Evolutionary conservation across 257 asterid species (phyloP), one percentile per base, ranked within the genome.

Genomic region (Penstemon newberryi): DNA sequence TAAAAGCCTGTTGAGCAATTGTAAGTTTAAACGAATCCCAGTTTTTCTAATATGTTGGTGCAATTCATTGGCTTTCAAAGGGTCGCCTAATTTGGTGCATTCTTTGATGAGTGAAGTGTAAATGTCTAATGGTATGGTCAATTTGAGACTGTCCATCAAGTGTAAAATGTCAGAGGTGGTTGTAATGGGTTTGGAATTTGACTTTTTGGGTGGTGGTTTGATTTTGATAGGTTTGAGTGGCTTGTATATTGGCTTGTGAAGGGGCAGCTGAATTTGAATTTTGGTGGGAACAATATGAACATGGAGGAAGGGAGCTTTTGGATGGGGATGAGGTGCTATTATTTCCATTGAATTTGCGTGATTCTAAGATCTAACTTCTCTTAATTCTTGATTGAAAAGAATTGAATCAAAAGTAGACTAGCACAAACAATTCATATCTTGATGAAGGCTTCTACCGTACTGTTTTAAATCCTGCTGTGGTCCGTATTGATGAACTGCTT

Each of bases 51-150:
- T 71, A 67, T 85, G 92, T 5, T 56, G 43, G 15, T 82, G 79
- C 66, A 91, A 63, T 33, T 84, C 88, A 52, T 77, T 56, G 39
- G 97, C 89, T 54, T 68, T 71, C 0, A 54, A 63, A 42, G 85
- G 80, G 73, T 91, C 89, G 2, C 83, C 76, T 7, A 25, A 44
- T 65, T 77, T 57, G 33, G 86, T 78, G 75, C 96, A 85, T 74
- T 91, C 96, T 74, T 83, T 75, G 80, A 89, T 63, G 42, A 88
- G 90, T 0, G 86, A 84, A 45, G 82, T 58, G 70, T 87, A 89
- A 40, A 86, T 73, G 53, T 82, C 91, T 4, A 76, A 5, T 6
- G 89, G 76, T 51, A 86, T 7, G 9, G 84, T 80, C 70, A 85
- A 52, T 49, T 81, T 80, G 63, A 91, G 86, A 71, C 67, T 67